These are phyloP conservation scores for Saccharomycopsis crataegensis DNA, from an alignment of 1,139 yeast genomes.

Conservation along the genomic window DNA sequence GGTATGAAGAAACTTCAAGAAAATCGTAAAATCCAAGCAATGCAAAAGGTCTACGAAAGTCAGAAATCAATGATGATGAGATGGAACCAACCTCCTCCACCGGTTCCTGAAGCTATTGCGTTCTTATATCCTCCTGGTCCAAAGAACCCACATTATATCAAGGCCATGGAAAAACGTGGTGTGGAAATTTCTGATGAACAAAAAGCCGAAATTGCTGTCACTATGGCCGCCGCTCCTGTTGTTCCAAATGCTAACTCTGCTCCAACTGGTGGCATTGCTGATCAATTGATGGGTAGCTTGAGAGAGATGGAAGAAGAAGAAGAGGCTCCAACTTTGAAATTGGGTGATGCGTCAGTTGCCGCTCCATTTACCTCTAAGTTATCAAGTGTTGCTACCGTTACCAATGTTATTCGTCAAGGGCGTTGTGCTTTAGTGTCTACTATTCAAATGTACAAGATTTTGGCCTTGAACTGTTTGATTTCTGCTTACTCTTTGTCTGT, in stretches of 20 bases:
- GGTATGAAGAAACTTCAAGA: slow-evolving; percentile 88
- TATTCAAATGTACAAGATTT: slow-evolving; percentile 96
- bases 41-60: slow-evolving; percentile 68
- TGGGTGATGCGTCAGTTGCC: slow-evolving; percentile 99
- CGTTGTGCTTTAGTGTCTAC: slow-evolving; percentile 97
- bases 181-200: slow-evolving; percentile 58
- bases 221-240: slow-evolving; percentile 34
- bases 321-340: slow-evolving; percentile 87
- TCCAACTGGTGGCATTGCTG: slow-evolving; percentile 53
- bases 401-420: slow-evolving; percentile 94
- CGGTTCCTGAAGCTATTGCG: slow-evolving; percentile 81
- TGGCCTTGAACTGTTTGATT: slow-evolving; percentile 93
- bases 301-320: slow-evolving; percentile 66
- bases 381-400: slow-evolving; percentile 86
- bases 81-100: slow-evolving; percentile 81
- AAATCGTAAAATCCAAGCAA: slow-evolving; percentile 58
- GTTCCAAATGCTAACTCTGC: slow-evolving; percentile 24
- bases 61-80: slow-evolving; percentile 69
- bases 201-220: slow-evolving; percentile 49
- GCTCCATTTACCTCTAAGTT: slow-evolving; percentile 97
- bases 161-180: slow-evolving; percentile 80
- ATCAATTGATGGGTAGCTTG: slow-evolving; percentile 61
- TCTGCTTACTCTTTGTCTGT: slow-evolving; percentile 95
- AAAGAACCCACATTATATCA: slow-evolving; percentile 76
- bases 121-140: slow-evolving; percentile 97